These are phyloP conservation scores for Corchorus capsularis DNA, from an alignment of 345 rosid species.

Conservation along the genomic window DNA sequence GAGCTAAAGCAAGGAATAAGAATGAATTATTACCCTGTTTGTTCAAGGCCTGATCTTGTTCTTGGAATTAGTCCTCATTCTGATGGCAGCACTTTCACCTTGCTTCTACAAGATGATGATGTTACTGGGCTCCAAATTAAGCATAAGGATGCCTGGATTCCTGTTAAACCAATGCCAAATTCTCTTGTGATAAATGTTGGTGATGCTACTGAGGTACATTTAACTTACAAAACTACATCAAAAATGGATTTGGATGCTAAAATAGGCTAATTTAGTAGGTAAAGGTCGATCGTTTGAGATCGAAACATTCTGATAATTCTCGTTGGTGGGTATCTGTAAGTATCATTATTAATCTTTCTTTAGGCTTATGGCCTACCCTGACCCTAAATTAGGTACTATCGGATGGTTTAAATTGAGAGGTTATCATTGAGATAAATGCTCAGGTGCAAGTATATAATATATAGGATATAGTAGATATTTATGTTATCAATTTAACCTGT, in stretches of 20 bases:
- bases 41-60: constrained; percentile 11
- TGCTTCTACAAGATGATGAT: constrained; percentile 4
- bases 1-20: neutral
- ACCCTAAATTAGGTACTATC: too few species aligned
- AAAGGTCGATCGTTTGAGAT: too few species aligned
- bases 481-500: neutral
- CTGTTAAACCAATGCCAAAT: constrained; percentile 3
- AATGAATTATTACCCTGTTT: neutral
- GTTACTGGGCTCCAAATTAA: neutral
- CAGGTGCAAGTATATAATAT: too few species aligned
- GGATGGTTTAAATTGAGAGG: too few species aligned
- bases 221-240: neutral
- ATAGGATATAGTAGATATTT: too few species aligned
- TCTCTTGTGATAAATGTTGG: neutral
- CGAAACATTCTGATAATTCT: neutral
- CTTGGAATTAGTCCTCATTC: constrained; percentile 4
- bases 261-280: too few species aligned
- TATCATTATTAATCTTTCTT: too few species aligned
- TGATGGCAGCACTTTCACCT: neutral
- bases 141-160: neutral
- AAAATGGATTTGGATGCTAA: too few species aligned
- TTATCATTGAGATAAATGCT: too few species aligned
- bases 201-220: neutral
- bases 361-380: too few species aligned
- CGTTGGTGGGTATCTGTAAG: too few species aligned